Percentiles rank a stretch among this genome's conserved stretches.
Conservation (phyloP, 805 yeast genomes). For the Myxozyma mucilagina region DNA sequence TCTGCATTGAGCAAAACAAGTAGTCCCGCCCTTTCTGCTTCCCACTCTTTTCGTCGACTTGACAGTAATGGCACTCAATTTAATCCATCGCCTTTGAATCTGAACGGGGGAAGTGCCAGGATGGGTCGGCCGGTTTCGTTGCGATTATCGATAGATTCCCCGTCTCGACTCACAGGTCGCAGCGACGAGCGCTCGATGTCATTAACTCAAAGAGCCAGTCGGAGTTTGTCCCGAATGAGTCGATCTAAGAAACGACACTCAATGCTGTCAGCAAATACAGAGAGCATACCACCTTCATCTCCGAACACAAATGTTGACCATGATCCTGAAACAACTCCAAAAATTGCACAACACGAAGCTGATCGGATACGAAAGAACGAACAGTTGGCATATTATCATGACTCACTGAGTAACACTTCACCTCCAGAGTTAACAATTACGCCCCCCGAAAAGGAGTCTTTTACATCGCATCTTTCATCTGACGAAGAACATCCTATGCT, state of each 20-base stretch:
- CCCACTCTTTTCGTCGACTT: not conserved
- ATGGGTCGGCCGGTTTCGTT: not conserved
- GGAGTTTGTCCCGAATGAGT: conserved; percentile 13
- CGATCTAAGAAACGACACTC: not conserved
- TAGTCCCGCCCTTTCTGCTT: not conserved
- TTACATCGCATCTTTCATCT: not conserved
- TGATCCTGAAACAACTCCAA: not conserved
- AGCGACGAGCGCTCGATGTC: conserved; percentile 2
- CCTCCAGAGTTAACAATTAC: not conserved
- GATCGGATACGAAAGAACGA: not conserved
- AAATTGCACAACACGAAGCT: not conserved
- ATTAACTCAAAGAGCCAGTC: not conserved
- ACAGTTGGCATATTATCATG: conserved; percentile 3
- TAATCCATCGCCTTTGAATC: not conserved
- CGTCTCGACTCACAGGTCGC: conserved; percentile 5
- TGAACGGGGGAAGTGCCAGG: not conserved
- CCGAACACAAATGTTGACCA: too few relatives aligned
- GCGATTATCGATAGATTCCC: not conserved
- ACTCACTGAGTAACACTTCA: not conserved
- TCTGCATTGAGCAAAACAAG: conserved; percentile 2
- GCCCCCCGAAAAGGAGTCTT: not conserved
- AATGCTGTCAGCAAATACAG: not conserved
- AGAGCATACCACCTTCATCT: not conserved
- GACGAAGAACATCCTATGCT: not conserved
- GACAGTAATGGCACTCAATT: not conserved